Conservation (phyloP, 176 grass and related monocot species). For the Avena eriantha region DNA sequence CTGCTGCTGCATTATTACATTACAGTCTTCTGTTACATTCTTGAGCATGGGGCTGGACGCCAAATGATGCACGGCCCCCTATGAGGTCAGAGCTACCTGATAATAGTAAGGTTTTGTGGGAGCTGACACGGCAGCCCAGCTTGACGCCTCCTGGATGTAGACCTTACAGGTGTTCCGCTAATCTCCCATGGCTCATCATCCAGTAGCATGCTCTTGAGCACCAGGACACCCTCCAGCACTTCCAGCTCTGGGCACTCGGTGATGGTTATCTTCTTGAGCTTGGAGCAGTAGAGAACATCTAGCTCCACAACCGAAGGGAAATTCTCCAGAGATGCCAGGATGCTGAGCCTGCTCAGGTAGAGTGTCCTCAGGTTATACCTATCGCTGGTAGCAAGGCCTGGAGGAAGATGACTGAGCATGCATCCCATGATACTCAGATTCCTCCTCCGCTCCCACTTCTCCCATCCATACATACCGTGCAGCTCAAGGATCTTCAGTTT, state of each 20-base stretch:
- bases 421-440: accelerated
- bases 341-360: not conserved
- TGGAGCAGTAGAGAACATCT: conserved; percentile 2
- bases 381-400: not conserved
- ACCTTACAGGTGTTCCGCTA: not conserved
- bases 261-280: not conserved
- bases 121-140: not conserved
- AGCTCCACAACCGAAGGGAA: conserved; percentile 7
- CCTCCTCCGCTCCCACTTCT: conserved; percentile 37
- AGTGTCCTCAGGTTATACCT: conserved; percentile 8
- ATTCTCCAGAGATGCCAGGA: not conserved
- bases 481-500: accelerated
- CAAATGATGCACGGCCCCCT: not conserved
- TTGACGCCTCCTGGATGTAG: not conserved
- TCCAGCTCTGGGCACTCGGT: not conserved
- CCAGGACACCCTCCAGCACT: not conserved
- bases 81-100: not conserved
- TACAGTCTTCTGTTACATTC: not conserved
- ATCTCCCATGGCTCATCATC: not conserved
- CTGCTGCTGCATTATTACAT: not conserved
- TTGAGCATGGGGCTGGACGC: not conserved
- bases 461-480: not conserved
- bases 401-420: conserved; percentile 7
- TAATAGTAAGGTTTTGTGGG: not conserved
- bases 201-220: not conserved